A percentile compares a stretch with the other conserved stretches of the same genome.
Evolutionary conservation across 2,329 filamentous ascomycete genomes (phyloP).

Genomic region (Blastomyces gilchristii): DNA sequence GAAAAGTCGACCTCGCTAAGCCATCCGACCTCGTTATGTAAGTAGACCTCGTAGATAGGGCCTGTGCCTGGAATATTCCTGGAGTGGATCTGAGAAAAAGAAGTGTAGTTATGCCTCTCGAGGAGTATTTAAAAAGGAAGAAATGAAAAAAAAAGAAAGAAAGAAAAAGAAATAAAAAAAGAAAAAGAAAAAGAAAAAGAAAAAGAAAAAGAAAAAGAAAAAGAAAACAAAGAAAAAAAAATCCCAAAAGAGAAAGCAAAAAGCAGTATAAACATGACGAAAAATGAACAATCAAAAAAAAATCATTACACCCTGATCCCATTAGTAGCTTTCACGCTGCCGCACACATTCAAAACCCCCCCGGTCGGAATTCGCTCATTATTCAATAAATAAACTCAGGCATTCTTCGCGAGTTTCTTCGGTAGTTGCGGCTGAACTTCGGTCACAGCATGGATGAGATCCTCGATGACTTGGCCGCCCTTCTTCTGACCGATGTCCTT

Average conservation of each 20-base stretch:
- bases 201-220: background rate
- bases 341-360: background rate
- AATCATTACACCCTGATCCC: background rate
- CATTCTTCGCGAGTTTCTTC: conserved; percentile 33
- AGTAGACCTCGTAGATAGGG: too few species aligned
- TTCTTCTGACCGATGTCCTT: conserved; percentile 67
- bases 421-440: conserved; percentile 66
- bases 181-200: background rate
- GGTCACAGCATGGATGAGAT: conserved; percentile 75
- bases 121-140: too few species aligned
- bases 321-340: background rate
- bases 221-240: background rate
- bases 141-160: too few species aligned
- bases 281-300: background rate
- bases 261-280: background rate
- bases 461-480: conserved; percentile 67
- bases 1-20: too few species aligned
- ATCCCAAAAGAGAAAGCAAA: background rate
- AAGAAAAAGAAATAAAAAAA: too few species aligned
- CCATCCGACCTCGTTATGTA: too few species aligned
- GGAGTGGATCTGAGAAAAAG: too few species aligned
- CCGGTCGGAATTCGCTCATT: background rate
- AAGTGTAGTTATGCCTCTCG: too few species aligned
- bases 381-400: conserved; percentile 15
- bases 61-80: too few species aligned